Base-by-base conservation (phyloP, 1,139 yeast species). In the Protomyces inundatus region DNA sequence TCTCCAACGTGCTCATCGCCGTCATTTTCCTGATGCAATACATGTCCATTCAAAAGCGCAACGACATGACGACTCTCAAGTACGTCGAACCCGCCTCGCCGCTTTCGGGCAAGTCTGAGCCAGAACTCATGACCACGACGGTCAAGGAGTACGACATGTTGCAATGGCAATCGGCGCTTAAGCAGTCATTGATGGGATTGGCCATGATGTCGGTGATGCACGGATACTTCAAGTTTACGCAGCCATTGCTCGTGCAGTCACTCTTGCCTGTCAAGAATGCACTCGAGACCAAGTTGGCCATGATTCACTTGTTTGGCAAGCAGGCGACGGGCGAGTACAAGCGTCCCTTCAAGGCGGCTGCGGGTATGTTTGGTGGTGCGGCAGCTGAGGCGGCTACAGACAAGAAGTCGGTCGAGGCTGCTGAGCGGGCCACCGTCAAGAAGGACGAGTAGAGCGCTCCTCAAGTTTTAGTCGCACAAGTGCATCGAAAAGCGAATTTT, bases 151-250 rank as follows among this genome's bases (percentile, higher is more conserved):
- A 93, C 80, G 99, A 93, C 61, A 39, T 39, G 51, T 52, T 53
- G 32, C 63, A 65, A 39, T 42, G 58, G 40, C 53, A 56, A n/a
- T 42, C 58, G 36, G 65, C 66, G 12, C 52, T 56, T 37, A 55
- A 66, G 65, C 82, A 95, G 69, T 83, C 90, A 70, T 86, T 87
- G 81, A 88, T 95, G 70, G 89, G 96, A 68, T 77, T 90, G 72
- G 97, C 96, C 73, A 91, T 95, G 97, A 91, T 95, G 95, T 97
- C 87, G 40, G 88, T 93, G 85, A 91, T 93, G 98, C 98, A 93
- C 78, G 73, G 93, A 68, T 93, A 93, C 85, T 86, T 95, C 96
- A 88, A 90, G 79, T 95, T 90, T 83, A 90, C 98, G 77, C 91
- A 93, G 80, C 99, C 98, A 67, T 84, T 93, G 76, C 84, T 95